Percentiles rank a stretch among this genome's conserved stretches.
Evolutionary conservation across 2,329 filamentous ascomycete species (phyloP).

Genomic region (Xylariaceae sp.): DNA sequence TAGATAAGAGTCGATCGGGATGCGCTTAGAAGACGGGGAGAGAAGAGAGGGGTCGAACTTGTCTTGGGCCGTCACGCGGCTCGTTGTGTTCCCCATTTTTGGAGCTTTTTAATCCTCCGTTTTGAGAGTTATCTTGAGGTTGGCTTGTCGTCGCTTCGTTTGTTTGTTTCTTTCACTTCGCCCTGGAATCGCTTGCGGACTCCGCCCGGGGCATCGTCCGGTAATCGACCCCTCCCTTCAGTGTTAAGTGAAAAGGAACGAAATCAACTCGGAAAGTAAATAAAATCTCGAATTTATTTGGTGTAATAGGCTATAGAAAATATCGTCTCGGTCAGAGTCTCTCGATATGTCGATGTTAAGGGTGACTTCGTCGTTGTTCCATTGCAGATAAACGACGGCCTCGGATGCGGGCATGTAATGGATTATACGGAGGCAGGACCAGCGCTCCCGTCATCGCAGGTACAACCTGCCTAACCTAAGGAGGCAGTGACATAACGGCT

Average conservation of each 20-base stretch:
- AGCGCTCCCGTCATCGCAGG: too few species aligned
- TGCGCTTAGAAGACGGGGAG: background rate
- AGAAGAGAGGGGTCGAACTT: constrained; percentile 52
- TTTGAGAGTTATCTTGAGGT: background rate
- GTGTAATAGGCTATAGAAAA: background rate
- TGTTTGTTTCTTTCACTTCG: constrained; percentile 22
- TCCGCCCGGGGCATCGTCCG: constrained; percentile 28
- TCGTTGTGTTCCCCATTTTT: constrained; percentile 50
- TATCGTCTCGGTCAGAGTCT: too few species aligned
- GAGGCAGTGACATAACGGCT: background rate
- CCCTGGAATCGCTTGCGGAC: constrained; percentile 25
- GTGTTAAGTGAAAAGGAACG: background rate
- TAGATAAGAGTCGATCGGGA: background rate
- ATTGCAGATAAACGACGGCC: background rate
- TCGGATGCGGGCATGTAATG: background rate
- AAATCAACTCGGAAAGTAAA: background rate
- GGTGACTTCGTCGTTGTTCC: constrained; percentile 7
- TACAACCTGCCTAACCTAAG: background rate
- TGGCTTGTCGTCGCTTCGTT: background rate
- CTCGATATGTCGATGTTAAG: background rate
- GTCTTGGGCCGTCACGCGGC: constrained; percentile 68
- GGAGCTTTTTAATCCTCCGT: constrained; percentile 4
- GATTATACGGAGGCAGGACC: background rate
- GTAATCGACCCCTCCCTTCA: background rate
- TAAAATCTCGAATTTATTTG: background rate